Evolutionary conservation across 169 alveolate species (phyloP).

Genomic region (Besnoitia besnoiti): DNA sequence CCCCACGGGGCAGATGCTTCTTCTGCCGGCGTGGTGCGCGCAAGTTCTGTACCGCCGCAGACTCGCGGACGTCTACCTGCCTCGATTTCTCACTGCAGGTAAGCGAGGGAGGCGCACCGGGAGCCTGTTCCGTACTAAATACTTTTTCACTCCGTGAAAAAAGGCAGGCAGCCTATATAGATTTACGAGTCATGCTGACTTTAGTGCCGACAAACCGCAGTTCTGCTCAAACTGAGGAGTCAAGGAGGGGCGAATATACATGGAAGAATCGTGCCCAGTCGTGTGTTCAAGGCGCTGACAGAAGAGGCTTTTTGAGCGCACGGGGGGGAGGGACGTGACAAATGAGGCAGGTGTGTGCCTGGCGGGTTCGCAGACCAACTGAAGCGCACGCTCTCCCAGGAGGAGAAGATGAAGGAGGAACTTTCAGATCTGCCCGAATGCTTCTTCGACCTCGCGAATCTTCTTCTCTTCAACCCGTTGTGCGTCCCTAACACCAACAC

Average conservation of each 20-base stretch:
- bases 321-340: not conserved
- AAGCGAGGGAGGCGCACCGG: not conserved
- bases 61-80: conserved; percentile 27
- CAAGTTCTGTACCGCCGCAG: conserved; percentile 39
- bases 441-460: conserved; percentile 58
- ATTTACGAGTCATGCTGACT: too few species aligned
- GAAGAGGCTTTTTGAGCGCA: too few species aligned
- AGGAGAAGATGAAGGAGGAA: conserved; percentile 40
- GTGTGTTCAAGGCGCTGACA: too few species aligned
- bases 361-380: conserved; percentile 11
- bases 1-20: conserved; percentile 24
- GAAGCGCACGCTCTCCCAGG: not conserved
- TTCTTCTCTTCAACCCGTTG: conserved; percentile 58
- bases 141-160: too few species aligned
- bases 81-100: conserved; percentile 52
- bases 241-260: too few species aligned
- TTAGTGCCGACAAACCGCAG: not conserved
- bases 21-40: conserved; percentile 61
- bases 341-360: not conserved
- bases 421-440: conserved; percentile 41
- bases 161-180: too few species aligned
- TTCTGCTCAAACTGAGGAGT: too few species aligned
- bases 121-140: not conserved
- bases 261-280: too few species aligned
- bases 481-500: not conserved